Evolutionary conservation across 768 basidiomycete genomes (phyloP), one percentile per base, ranked within the genome.

Genomic region (Boletus eberwhitei): DNA sequence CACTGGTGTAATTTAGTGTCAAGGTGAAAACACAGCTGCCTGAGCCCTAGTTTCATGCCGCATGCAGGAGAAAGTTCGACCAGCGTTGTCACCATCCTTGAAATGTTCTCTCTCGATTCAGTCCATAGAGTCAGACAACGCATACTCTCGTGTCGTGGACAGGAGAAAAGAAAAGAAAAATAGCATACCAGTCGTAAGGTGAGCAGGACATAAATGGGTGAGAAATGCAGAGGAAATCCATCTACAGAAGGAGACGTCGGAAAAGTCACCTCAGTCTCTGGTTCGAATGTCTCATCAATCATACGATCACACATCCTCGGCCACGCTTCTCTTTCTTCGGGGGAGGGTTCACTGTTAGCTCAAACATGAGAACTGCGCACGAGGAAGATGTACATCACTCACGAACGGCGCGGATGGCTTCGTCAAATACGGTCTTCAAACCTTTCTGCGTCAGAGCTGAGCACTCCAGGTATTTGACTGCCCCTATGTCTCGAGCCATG

Each of bases 391-490:
- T 40, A 7, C 13, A 49, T 36, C 35, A 87, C 91, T 83, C 71
- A 93, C 91, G 77, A 63, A 98, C 96, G 52, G 93, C 93, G 51
- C 97, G 85, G 65, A 99, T 98, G 40, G 97, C 97, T 74, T 98
- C 97, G 71, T 98, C 97, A 70, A 99, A 99, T 41, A 99, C 97
- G 54, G 89, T 95, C 84, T 99, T 99, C 69, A 99, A 77, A 16
- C 96, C 96, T 75, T 98, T 97, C 79, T 98, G 97, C 44, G 96
- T 98, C 66, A 96, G 77, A 34, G 95, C 93, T 29, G 93, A 96
- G 73, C 94, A 97, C 72, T 97, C 94, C 54, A 97, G 76, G 67
- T 97, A 97, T 74, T 95, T 95, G 61, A 98, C 92, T 34, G 96
- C 97, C 24, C 87, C 88, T 60, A 99, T 93, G 64, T 98, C 97